Evolutionary conservation across 1,284 basidiomycete species (phyloP), one percentile per base, ranked within the genome.

Genomic region (Marasmius oreades): DNA sequence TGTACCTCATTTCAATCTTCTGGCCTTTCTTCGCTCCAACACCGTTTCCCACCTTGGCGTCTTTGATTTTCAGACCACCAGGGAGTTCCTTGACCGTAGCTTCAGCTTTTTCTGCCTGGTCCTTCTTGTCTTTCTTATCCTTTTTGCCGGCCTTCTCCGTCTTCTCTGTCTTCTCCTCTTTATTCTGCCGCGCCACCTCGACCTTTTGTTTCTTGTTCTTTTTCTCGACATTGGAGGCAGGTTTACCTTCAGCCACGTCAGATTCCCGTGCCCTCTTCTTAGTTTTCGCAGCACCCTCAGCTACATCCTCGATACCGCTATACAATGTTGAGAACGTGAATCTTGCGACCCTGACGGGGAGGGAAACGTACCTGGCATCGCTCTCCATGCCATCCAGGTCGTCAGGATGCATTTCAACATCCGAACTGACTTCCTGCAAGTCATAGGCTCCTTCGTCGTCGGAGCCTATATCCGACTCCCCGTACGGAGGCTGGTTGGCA

Each of bases 11-110:
- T 60, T 78, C 79, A 55, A 98, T 81, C 56, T 79, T 86, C 75
- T 90, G 86, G 45, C 95, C 95, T 56, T 85, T 81, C 79, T 96
- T 97, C 34, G 92, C 94, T 66, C 78, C 77, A 33, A 90, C 86
- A 20, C 95, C 95, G 8, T 80, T 82, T 51, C 95, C 95, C 45
- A 84, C 67, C 69, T 88, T 94, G 66, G 79, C 71, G 70, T 97
- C 95, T 64, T 82, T 77, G 63, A 94, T 78, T 69, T 90, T 83
- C 55, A 98, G 75, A 42, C 95, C 95, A 36, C 85, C 86, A 1
- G 83, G 72, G 55, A 93, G 77, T 55, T 77, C 77, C 53, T 70
- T 73, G 56, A 75, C 72, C 8, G 55, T 61, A 42, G 79, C 75
- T 53, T 81, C 81, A 31, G 64, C 59, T 34, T 67, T 63, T 23